phyloP scores from a whole-genome alignment of 2,329 filamentous ascomycete species.

The Hypomyces rosellus region DNA sequence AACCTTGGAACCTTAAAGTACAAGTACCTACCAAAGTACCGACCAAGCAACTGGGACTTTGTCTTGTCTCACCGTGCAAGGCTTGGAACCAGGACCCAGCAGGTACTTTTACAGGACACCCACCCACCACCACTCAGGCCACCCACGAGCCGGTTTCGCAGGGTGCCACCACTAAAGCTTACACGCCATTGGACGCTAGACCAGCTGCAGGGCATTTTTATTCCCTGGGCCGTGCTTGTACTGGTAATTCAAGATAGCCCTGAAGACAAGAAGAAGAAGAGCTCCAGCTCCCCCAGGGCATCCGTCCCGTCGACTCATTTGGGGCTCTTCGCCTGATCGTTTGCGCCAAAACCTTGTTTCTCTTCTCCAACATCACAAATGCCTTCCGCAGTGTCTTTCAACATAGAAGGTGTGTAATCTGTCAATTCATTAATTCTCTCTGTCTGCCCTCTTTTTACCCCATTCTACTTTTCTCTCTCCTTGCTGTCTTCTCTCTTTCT shows the following conservation, averaged over 20 bases:
- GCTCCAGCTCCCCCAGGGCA: constrained; percentile 1
- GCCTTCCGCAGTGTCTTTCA: constrained; percentile 17
- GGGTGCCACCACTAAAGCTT: constrained; percentile 6
- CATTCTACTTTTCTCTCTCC: not conserved
- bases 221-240: constrained; percentile 7
- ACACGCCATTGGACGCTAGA: constrained; percentile 13
- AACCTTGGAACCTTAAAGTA: too few species aligned
- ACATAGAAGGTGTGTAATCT: constrained; percentile 18
- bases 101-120: not conserved
- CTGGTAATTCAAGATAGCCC: too few species aligned
- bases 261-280: not conserved
- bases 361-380: constrained; percentile 14
- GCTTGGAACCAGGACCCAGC: too few species aligned
- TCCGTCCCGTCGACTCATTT: not conserved
- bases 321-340: constrained; percentile 4
- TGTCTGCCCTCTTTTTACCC: not conserved
- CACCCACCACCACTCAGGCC: constrained; percentile 6
- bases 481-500: constrained; percentile 1
- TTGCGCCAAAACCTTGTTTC: constrained; percentile 7
- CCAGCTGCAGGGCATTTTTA: constrained; percentile 11
- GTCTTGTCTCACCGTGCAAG: too few species aligned
- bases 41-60: too few species aligned
- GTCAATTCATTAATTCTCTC: not conserved
- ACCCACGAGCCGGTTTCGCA: constrained; percentile 19
- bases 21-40: too few species aligned